Base-by-base conservation (phyloP, 495 filamentous ascomycete genomes). In the Penicillium steckii region DNA sequence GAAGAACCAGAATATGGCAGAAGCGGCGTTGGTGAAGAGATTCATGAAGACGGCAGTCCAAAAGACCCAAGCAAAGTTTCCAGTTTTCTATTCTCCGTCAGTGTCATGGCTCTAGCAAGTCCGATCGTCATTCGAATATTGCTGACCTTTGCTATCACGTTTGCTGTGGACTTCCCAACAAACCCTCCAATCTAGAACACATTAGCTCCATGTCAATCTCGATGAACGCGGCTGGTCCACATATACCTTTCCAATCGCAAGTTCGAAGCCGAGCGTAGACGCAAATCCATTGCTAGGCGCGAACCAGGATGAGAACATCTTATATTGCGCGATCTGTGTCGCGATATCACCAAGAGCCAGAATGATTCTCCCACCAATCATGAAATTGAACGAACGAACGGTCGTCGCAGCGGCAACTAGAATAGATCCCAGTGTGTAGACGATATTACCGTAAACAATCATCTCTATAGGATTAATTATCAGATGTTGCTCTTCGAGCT, bases 281-380 rank as follows among this genome's bases (percentile, higher is more conserved):
- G 72, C 73, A 55, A 78, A 78, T 17, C 74, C 74, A 52, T 71
- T 69, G 26, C 61, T 74, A 2, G 74, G 72, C 2, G 73, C 60
- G 52, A 78, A 76, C 73, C 73, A 78, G 1, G 72, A 75, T 0
- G 74, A 78, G 44, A 76, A 78, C 66, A 78, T 74, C 40, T 78
- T 78, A 44, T 78, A 76, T 40, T 76, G 72, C 0, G 74, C 73
- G 24, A 75, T 62, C 50, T 76, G 73, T 5, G 73, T 78, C 1
- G 75, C 73, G 43, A 75, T 74, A 49, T 76, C 73, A 1, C 73
- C 73, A 1, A 78, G 48, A 1, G 72, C 69, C 13, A 73, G 61
- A 32, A 78, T 59, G 5, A 77, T 61, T 26, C 70, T 50, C 5
- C 72, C 73, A 6, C 65, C 65, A 26, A 78, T 62, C 74, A 78